These are phyloP conservation scores for Oemleria cerasiformis DNA, from an alignment of 306 rosid species.

Conservation along the genomic window DNA sequence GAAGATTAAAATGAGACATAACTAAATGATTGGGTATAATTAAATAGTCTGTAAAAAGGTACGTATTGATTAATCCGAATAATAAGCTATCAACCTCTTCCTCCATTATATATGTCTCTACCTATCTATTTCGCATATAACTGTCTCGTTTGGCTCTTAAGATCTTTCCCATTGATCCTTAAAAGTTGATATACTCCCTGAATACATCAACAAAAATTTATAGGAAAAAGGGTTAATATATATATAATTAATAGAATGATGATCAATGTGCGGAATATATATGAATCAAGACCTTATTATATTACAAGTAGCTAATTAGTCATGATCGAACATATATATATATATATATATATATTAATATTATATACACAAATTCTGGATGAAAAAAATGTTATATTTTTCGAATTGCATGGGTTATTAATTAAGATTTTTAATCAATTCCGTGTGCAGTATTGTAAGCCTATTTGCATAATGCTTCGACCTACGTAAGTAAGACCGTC, in stretches of 20 bases:
- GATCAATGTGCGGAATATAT: not conserved
- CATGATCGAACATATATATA: too few relatives aligned
- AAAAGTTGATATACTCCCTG: not conserved
- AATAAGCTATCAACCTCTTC: not conserved
- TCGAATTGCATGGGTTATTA: too few relatives aligned
- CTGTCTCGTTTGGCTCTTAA: not conserved
- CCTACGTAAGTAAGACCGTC: too few relatives aligned
- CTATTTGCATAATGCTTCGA: constrained; percentile 6
- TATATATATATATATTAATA: too few relatives aligned
- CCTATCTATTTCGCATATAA: not conserved
- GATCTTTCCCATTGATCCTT: not conserved
- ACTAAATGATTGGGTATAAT: not conserved
- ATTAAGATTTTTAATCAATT: too few relatives aligned
- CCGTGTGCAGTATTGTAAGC: constrained; percentile 14
- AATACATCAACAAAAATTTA: not conserved
- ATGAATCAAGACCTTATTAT: not conserved
- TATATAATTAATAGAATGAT: not conserved
- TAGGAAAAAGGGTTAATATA: not conserved
- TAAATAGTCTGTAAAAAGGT: not conserved
- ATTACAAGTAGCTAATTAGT: not conserved
- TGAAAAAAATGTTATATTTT: not conserved
- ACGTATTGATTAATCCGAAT: not conserved
- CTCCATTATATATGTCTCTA: not conserved
- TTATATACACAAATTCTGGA: too few relatives aligned
- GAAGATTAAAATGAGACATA: not conserved